Evolutionary conservation across 352 stramenopile genomes (phyloP).

Genomic region (Phytophthora fragariaefolia): DNA sequence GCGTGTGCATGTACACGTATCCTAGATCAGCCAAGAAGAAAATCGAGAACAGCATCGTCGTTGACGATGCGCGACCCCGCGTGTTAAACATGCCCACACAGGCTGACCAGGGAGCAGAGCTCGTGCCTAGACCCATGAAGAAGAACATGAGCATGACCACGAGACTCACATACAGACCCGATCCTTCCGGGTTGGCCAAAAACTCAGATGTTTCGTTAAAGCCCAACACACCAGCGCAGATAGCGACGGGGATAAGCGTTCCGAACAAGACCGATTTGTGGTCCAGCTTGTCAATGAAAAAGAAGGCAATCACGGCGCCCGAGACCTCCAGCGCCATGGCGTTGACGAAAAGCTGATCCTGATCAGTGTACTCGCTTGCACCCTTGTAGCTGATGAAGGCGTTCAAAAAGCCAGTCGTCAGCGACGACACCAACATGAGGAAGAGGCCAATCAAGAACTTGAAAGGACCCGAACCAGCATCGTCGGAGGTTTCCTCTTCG

Average conservation of each 20-base stretch:
- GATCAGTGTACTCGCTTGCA: constrained; percentile 49
- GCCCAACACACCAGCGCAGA: constrained; percentile 56
- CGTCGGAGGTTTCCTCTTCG: constrained; percentile 57
- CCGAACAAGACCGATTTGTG: constrained; percentile 76
- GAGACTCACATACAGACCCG: constrained; percentile 60
- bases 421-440: constrained; percentile 68
- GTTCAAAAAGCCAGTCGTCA: constrained; percentile 67
- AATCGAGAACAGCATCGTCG: constrained; percentile 58
- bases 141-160: constrained; percentile 79
- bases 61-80: constrained; percentile 54
- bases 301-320: constrained; percentile 69
- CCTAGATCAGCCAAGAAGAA: constrained; percentile 63
- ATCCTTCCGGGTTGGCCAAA: constrained; percentile 45
- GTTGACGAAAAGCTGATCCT: constrained; percentile 63
- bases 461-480: constrained; percentile 49
- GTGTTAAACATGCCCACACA: constrained; percentile 73
- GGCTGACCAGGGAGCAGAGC: constrained; percentile 63
- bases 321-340: constrained; percentile 60
- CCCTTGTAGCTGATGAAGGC: constrained; percentile 64
- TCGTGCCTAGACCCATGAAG: constrained; percentile 76
- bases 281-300: constrained; percentile 83
- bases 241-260: constrained; percentile 63
- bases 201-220: constrained; percentile 66
- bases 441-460: constrained; percentile 73
- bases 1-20: constrained; percentile 65